Percentiles rank a stretch among this genome's conserved stretches.
Conservation (phyloP, 257 asterid species). For the Forsythia viridissima region DNA sequence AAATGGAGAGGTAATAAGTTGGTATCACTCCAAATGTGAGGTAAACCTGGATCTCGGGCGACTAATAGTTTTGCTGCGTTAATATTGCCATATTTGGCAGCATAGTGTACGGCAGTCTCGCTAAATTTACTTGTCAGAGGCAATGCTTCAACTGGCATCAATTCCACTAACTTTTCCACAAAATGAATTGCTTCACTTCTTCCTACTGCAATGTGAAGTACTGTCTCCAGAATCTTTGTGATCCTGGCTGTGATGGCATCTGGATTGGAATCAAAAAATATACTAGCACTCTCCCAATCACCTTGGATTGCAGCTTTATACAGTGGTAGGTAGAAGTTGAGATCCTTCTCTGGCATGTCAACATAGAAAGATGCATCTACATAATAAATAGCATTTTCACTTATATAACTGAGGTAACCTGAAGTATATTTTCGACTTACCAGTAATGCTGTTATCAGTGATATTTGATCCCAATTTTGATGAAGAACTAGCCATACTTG, state of each 20-base stretch:
- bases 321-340: conserved; percentile 35
- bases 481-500: conserved; percentile 30
- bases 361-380: not conserved
- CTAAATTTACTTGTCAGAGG: conserved; percentile 24
- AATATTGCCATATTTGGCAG: conserved; percentile 31
- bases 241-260: conserved; percentile 25
- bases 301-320: conserved; percentile 37
- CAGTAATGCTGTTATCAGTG: conserved; percentile 4
- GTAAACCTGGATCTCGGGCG: conserved; percentile 24
- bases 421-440: conserved; percentile 8
- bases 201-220: conserved; percentile 36
- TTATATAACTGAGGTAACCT: not conserved
- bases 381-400: not conserved
- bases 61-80: conserved; percentile 37
- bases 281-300: conserved; percentile 35
- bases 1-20: conserved; percentile 35
- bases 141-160: conserved; percentile 28
- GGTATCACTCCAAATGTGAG: conserved; percentile 30
- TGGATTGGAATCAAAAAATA: conserved; percentile 32
- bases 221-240: conserved; percentile 32
- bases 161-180: conserved; percentile 27
- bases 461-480: not conserved
- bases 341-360: conserved; percentile 24
- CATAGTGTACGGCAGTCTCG: conserved; percentile 37
- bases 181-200: conserved; percentile 29